A percentile compares a stretch with the other conserved stretches of the same genome.
Evolutionary conservation across 495 filamentous ascomycete species (phyloP).

Genomic region (Rusavskia elegans): DNA sequence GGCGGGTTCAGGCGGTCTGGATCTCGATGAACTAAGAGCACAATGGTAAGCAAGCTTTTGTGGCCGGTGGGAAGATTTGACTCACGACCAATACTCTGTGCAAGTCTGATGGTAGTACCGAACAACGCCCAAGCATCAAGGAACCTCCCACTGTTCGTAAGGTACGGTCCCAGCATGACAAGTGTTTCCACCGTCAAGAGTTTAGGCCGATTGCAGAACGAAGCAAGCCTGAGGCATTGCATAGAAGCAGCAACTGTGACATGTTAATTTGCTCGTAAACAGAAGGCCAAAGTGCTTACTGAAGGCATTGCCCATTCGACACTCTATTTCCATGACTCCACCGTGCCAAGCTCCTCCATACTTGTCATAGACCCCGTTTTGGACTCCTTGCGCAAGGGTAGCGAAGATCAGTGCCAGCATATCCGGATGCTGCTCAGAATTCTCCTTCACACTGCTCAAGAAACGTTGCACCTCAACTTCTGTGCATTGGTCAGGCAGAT

Average conservation of each 20-base stretch:
- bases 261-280: background rate
- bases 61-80: background rate
- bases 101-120: constrained; percentile 27
- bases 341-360: constrained; percentile 23
- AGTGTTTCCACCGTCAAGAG: constrained; percentile 26
- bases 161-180: constrained; percentile 29
- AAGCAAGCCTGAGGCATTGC: constrained; percentile 24
- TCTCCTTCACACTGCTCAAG: constrained; percentile 21
- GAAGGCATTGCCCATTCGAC: constrained; percentile 22
- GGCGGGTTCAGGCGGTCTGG: constrained; percentile 26
- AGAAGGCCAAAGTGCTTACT: constrained; percentile 12
- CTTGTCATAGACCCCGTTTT: constrained; percentile 27
- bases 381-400: constrained; percentile 26
- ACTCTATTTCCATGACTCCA: constrained; percentile 21
- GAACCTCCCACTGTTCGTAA: constrained; percentile 33
- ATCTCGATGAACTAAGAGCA: constrained; percentile 23
- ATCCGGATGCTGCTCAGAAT: constrained; percentile 24
- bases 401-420: constrained; percentile 33
- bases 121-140: constrained; percentile 32
- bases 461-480: constrained; percentile 25
- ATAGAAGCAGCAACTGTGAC: constrained; percentile 13
- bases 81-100: constrained; percentile 27
- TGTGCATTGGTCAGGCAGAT: constrained; percentile 25
- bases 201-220: constrained; percentile 30
- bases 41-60: background rate